A percentile compares a stretch with the other conserved stretches of the same genome.
phyloP scores from a whole-genome alignment of 306 rosid species.

The Lotus japonicus region DNA sequence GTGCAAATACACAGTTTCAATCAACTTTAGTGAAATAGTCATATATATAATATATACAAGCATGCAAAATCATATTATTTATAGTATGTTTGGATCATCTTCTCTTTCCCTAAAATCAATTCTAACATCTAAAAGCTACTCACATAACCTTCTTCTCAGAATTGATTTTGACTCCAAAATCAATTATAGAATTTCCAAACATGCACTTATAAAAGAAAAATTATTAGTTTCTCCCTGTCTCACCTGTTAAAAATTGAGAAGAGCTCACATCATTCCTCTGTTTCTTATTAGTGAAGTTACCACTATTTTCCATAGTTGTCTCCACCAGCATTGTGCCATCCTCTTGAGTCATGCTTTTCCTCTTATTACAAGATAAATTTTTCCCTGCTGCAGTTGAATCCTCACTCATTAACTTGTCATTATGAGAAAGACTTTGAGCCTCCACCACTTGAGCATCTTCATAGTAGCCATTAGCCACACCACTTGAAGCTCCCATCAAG shows the following conservation, averaged over 20 bases:
- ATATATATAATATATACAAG: not conserved
- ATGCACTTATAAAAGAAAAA: not conserved
- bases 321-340: constrained; percentile 23
- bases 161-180: no score
- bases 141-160: no score
- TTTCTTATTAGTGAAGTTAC: constrained; percentile 5
- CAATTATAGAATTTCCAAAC: no score
- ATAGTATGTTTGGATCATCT: no score
- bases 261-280: constrained; percentile 34
- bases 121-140: no score
- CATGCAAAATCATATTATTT: no score
- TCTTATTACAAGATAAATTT: constrained; percentile 11
- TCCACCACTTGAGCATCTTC: constrained; percentile 27
- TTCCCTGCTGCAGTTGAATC: not conserved
- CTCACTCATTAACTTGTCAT: constrained; percentile 19
- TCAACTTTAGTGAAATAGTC: not conserved
- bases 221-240: not conserved
- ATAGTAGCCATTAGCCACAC: not conserved
- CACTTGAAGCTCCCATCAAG: constrained; percentile 17
- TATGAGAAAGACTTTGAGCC: constrained; percentile 23
- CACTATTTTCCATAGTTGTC: constrained; percentile 21
- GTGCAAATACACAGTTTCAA: not conserved
- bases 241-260: constrained; percentile 38
- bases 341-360: constrained; percentile 21
- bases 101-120: no score